These are phyloP conservation scores for Plasmodium cynomolgi DNA, from an alignment of 169 alveolate genomes.

Conservation along the genomic window DNA sequence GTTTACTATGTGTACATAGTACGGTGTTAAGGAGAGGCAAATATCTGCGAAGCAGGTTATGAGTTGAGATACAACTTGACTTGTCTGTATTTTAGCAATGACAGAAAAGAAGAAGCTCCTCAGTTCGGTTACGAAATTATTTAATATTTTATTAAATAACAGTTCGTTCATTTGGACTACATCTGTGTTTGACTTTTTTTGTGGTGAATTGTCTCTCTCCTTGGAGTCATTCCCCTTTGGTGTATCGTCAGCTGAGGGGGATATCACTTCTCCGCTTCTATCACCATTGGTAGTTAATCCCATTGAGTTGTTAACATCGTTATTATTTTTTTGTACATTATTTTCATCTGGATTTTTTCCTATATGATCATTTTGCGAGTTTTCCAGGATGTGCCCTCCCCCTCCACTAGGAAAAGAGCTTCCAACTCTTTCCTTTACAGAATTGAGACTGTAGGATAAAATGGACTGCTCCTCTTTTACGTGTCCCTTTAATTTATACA, in stretches of 20 bases:
- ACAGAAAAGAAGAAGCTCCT: constrained; percentile 36
- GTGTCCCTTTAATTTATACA: not conserved
- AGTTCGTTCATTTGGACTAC: constrained; percentile 10
- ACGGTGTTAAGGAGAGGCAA: constrained; percentile 37
- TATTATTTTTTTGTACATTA: not conserved
- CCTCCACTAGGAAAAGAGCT: not conserved
- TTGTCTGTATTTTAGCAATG: not conserved
- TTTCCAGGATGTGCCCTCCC: not conserved
- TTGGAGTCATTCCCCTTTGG: not conserved
- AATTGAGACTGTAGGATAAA: not conserved
- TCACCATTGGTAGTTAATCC: not conserved
- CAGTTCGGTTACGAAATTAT: constrained; percentile 23
- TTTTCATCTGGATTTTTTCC: not conserved
- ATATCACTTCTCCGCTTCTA: not conserved
- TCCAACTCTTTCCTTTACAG: not conserved
- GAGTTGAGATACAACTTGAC: not conserved
- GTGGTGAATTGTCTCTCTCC: not conserved
- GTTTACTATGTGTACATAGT: constrained; percentile 24
- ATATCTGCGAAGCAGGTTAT: constrained; percentile 3
- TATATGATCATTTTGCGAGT: not conserved
- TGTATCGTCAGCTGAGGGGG: not conserved
- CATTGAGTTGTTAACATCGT: not conserved
- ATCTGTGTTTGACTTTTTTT: not conserved
- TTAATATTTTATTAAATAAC: constrained; percentile 18
- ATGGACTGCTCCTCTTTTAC: not conserved